Evolutionary conservation across 768 basidiomycete species (phyloP).

Genomic region (Rhizopogon sp.): DNA sequence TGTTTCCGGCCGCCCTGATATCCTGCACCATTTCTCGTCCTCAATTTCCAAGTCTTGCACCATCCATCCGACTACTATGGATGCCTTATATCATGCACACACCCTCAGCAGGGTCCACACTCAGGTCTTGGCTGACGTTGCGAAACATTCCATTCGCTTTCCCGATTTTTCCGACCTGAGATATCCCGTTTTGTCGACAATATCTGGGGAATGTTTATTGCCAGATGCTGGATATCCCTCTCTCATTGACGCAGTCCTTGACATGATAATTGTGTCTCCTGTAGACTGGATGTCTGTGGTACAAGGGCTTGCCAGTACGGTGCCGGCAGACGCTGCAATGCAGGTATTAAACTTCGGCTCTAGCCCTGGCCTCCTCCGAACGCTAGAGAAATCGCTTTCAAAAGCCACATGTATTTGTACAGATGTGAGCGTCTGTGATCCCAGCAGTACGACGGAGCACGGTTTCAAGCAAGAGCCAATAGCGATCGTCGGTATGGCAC

Average conservation of each 20-base stretch:
- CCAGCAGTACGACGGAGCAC: neutral
- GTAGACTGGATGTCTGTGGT: constrained; percentile 49
- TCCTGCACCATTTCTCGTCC: constrained; percentile 38
- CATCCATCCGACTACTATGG: constrained; percentile 40
- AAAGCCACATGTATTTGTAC: constrained; percentile 10
- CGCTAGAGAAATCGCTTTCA: constrained; percentile 32
- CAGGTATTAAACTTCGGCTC: constrained; percentile 48
- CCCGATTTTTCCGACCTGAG: constrained; percentile 42
- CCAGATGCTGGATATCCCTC: constrained; percentile 13
- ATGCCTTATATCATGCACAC: constrained; percentile 50
- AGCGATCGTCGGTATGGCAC: constrained; percentile 71
- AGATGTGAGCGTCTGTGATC: constrained; percentile 9
- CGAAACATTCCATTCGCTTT: constrained; percentile 41
- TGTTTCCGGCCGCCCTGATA: constrained; percentile 53
- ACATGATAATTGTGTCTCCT: constrained; percentile 40
- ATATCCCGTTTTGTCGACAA: constrained; percentile 44
- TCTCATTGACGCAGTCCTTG: constrained; percentile 36
- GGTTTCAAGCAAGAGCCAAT: constrained; percentile 42
- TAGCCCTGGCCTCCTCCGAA: constrained; percentile 34
- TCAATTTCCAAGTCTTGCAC: constrained; percentile 25
- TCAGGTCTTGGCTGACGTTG: constrained; percentile 40
- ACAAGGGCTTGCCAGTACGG: constrained; percentile 18
- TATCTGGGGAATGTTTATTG: constrained; percentile 33
- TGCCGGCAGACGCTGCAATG: constrained; percentile 16
- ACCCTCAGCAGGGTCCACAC: constrained; percentile 26